Percentiles rank a stretch among this genome's conserved stretches.
Conservation (phyloP, 345 rosid genomes). For the Populus tremula region DNA sequence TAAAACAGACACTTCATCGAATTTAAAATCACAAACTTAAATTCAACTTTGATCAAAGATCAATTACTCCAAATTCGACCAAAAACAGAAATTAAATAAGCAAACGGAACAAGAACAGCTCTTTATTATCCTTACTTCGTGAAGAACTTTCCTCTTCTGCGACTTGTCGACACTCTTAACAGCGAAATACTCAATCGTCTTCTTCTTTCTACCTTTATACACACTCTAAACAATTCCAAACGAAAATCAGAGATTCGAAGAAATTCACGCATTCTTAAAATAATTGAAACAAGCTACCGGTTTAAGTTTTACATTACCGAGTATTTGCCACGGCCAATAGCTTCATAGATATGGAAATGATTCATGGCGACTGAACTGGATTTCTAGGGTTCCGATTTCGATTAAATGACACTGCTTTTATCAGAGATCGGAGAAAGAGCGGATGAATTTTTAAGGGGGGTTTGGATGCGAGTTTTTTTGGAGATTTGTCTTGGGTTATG, state of each 20-base stretch:
- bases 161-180: slow-evolving; percentile 94
- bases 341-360: slow-evolving; percentile 90
- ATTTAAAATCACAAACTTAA: not conserved
- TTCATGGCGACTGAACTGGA: slow-evolving; percentile 47
- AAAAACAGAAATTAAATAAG: not conserved
- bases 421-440: slow-evolving; percentile 17
- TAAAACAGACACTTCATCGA: not conserved
- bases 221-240: slow-evolving; percentile 49
- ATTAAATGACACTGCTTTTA: slow-evolving; percentile 5
- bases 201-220: slow-evolving; percentile 97
- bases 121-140: slow-evolving; percentile 58
- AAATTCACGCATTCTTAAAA: not conserved
- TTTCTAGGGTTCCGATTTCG: slow-evolving; percentile 27
- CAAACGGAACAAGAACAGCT: not conserved
- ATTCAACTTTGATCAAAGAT: not conserved
- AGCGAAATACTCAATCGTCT: slow-evolving; percentile 91
- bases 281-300: not conserved
- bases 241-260: not conserved
- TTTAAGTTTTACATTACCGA: slow-evolving; percentile 49
- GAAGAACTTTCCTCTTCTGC: slow-evolving; percentile 84
- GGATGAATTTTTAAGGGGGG: slow-evolving; percentile 8
- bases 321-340: slow-evolving; percentile 94
- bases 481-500: slow-evolving; percentile 1
- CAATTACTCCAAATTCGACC: not conserved
- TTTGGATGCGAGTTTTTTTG: not conserved